Conservation (phyloP, 2,329 filamentous ascomycete genomes). For the Ophiocordyceps sinensis region DNA sequence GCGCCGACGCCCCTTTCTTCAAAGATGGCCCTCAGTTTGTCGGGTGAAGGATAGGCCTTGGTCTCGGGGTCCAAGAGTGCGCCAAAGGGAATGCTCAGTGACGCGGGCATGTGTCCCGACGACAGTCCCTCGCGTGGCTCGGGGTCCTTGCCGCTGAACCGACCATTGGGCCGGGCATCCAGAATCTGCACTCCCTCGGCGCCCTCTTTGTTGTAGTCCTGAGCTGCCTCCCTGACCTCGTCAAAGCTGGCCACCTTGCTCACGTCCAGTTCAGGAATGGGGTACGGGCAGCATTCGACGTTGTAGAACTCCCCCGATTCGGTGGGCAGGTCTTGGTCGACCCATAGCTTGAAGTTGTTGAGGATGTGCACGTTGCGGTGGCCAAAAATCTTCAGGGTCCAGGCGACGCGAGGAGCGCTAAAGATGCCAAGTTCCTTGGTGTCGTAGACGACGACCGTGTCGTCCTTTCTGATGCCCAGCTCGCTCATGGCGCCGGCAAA, state of each 20-base stretch:
- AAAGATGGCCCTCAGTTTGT: conserved; percentile 64
- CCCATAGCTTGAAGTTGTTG: conserved; percentile 94
- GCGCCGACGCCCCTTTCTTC: conserved; percentile 67
- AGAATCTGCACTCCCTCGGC: conserved; percentile 74
- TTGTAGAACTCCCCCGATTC: conserved; percentile 65
- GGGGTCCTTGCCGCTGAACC: conserved; percentile 70
- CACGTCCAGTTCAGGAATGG: conserved; percentile 45
- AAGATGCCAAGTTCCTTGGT: conserved; percentile 84
- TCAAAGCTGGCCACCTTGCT: conserved; percentile 66
- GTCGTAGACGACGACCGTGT: conserved; percentile 90
- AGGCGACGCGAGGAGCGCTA: conserved; percentile 82
- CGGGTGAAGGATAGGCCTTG: conserved; percentile 61
- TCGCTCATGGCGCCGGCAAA: conserved; percentile 84
- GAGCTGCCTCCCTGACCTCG: conserved; percentile 62
- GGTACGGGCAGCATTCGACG: conserved; percentile 50
- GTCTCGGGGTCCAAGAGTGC: conserved; percentile 69
- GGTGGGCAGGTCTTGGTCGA: conserved; percentile 65
- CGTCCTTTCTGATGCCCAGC: conserved; percentile 74
- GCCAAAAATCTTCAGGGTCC: conserved; percentile 85
- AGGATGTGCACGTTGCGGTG: conserved; percentile 78
- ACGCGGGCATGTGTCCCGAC: conserved; percentile 84
- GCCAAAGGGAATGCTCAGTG: conserved; percentile 67
- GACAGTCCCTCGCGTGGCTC: conserved; percentile 78
- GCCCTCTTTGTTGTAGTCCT: conserved; percentile 69
- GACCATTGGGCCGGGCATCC: conserved; percentile 66